Evolutionary conservation across 495 filamentous ascomycete species (phyloP).

Genomic region (Xeromyces bisporus): DNA sequence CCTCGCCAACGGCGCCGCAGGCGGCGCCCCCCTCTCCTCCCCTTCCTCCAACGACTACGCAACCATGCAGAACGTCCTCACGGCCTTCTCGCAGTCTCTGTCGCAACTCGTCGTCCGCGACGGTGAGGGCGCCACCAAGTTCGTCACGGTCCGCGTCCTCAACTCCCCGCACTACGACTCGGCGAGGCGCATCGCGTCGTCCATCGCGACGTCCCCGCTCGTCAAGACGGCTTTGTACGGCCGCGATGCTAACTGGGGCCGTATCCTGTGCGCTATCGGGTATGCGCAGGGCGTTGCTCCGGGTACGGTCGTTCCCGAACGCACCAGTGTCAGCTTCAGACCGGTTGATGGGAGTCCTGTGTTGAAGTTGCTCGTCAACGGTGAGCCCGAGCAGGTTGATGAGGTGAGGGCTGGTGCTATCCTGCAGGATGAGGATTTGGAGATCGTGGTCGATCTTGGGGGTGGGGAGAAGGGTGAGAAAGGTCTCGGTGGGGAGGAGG

Average conservation of each 20-base stretch:
- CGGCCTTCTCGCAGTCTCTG: slow-evolving; percentile 61
- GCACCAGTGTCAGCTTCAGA: slow-evolving; percentile 82
- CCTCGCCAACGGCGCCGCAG: slow-evolving; percentile 86
- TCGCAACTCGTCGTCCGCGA: slow-evolving; percentile 90
- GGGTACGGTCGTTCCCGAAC: slow-evolving; percentile 55
- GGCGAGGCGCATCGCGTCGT: slow-evolving; percentile 56
- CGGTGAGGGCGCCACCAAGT: slow-evolving; percentile 96
- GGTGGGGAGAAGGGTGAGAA: slow-evolving; percentile 26
- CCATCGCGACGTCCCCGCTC: slow-evolving; percentile 83
- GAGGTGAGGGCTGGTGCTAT: slow-evolving; percentile 75
- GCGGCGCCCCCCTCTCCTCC: slow-evolving; percentile 43
- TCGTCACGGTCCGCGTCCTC: slow-evolving; percentile 78
- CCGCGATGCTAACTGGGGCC: slow-evolving; percentile 95
- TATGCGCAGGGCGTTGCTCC: slow-evolving; percentile 57
- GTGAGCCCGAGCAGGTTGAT: slow-evolving; percentile 86
- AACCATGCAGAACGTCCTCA: slow-evolving; percentile 51
- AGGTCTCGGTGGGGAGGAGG: slow-evolving; percentile 55
- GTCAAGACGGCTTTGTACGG: slow-evolving; percentile 97
- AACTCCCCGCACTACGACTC: slow-evolving; percentile 50
- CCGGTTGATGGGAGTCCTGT: slow-evolving; percentile 67
- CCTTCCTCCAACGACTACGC: slow-evolving; percentile 43
- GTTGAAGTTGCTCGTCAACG: slow-evolving; percentile 72
- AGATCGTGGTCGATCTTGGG: slow-evolving; percentile 56
- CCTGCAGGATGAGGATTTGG: slow-evolving; percentile 68
- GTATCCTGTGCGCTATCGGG: slow-evolving; percentile 86